phyloP scores from a whole-genome alignment of 139 green algal genomes.

The Micractinium sp. region DNA sequence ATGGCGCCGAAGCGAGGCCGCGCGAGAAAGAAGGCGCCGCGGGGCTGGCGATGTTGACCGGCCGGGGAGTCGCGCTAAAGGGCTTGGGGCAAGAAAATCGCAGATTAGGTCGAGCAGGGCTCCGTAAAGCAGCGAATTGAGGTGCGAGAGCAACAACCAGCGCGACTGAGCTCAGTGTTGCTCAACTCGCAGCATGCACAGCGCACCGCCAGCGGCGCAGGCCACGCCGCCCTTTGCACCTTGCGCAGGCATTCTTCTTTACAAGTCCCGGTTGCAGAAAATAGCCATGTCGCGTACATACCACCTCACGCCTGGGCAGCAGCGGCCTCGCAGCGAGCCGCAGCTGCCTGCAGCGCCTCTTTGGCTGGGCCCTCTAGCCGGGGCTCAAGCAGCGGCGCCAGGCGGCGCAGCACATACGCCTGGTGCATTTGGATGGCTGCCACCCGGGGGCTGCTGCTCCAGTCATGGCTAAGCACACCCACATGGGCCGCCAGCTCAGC shows the following conservation, averaged over 20 bases:
- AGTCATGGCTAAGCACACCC: neutral
- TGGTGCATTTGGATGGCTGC: neutral
- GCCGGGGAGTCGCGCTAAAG: too few relatives aligned
- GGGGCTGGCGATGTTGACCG: neutral
- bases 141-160: too few relatives aligned
- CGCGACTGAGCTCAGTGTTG: too few relatives aligned
- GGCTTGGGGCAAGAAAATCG: neutral
- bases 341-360: neutral
- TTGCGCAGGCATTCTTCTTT: neutral
- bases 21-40: neutral
- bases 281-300: neutral
- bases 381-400: neutral
- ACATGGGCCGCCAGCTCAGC: neutral
- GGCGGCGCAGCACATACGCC: neutral
- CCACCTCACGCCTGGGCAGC: neutral
- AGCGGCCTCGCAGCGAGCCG: neutral
- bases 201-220: neutral
- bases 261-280: neutral
- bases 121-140: neutral
- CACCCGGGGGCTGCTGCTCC: neutral
- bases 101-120: neutral
- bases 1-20: conserved; percentile 40
- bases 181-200: neutral
- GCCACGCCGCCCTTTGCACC: neutral
- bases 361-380: neutral